Conservation (phyloP, 257 asterid species). For the Nyctanthes arbortristis region DNA sequence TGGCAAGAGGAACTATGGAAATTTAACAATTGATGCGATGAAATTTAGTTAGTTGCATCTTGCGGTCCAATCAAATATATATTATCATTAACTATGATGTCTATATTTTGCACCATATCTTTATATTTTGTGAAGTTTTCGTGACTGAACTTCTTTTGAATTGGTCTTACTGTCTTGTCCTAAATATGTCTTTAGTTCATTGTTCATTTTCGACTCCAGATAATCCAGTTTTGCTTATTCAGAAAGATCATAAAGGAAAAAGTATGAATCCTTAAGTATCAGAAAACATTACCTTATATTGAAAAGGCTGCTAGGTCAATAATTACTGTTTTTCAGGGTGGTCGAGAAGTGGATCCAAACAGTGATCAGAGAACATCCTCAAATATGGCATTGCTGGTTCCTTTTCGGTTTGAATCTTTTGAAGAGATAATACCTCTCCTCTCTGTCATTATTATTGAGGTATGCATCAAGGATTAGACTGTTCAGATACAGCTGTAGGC, state of each 20-base stretch:
- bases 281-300: not conserved
- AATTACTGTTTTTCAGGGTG: constrained; percentile 44
- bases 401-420: constrained; percentile 47
- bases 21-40: not conserved
- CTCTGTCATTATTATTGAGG: constrained; percentile 71
- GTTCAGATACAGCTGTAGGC: not conserved
- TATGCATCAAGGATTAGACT: constrained; percentile 31
- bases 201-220: not conserved
- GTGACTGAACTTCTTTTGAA: constrained; percentile 1
- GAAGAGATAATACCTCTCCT: constrained; percentile 64
- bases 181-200: no score
- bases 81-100: not conserved
- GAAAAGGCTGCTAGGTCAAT: constrained; percentile 12
- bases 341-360: constrained; percentile 29
- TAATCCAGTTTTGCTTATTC: not conserved
- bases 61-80: not conserved
- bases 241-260: not conserved
- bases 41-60: not conserved
- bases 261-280: not conserved
- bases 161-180: not conserved
- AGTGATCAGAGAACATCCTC: constrained; percentile 32
- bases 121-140: not conserved
- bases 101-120: not conserved
- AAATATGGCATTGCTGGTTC: constrained; percentile 41
- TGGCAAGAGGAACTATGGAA: not conserved